phyloP scores from a whole-genome alignment of 345 rosid species.

The Citrus medica region DNA sequence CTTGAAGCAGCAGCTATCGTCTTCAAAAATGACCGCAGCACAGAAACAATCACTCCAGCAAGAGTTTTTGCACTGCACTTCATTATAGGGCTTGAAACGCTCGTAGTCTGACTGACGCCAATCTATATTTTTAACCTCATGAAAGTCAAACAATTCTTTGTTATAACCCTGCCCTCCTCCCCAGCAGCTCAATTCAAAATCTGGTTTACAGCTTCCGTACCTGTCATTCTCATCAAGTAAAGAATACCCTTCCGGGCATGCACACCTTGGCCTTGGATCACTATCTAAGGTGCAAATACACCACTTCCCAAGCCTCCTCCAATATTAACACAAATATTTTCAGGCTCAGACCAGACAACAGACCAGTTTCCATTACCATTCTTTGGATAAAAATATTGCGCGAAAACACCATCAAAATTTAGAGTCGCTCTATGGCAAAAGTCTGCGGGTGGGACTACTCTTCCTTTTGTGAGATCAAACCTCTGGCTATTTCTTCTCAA shows the following conservation, averaged over 20 bases:
- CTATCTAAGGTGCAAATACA: not conserved
- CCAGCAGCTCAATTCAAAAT: not conserved
- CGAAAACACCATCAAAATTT: constrained; percentile 11
- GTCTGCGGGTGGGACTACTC: not conserved
- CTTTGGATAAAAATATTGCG: not conserved
- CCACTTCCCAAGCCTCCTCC: not conserved
- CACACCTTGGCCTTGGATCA: constrained; percentile 1
- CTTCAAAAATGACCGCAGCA: not conserved
- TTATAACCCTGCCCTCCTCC: not conserved
- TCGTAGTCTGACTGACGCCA: not conserved
- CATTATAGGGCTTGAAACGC: not conserved
- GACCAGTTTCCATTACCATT: constrained; percentile 7
- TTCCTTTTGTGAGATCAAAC: not conserved
- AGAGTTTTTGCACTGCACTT: not conserved
- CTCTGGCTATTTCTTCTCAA: constrained; percentile 1
- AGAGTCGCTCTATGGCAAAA: constrained; percentile 29
- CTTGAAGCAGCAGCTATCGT: constrained; percentile 27
- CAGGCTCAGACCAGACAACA: not conserved
- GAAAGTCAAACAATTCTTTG: constrained; percentile 6
- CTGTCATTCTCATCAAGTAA: not conserved
- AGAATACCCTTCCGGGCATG: not conserved
- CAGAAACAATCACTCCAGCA: constrained; percentile 3
- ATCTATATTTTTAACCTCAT: not conserved
- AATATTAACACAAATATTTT: not conserved
- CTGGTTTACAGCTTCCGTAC: constrained; percentile 12